Percentiles rank a stretch among this genome's conserved stretches.
These are phyloP conservation scores for Blastocystis sp. DNA, from an alignment of 352 stramenopile genomes.

Conservation along the genomic window DNA sequence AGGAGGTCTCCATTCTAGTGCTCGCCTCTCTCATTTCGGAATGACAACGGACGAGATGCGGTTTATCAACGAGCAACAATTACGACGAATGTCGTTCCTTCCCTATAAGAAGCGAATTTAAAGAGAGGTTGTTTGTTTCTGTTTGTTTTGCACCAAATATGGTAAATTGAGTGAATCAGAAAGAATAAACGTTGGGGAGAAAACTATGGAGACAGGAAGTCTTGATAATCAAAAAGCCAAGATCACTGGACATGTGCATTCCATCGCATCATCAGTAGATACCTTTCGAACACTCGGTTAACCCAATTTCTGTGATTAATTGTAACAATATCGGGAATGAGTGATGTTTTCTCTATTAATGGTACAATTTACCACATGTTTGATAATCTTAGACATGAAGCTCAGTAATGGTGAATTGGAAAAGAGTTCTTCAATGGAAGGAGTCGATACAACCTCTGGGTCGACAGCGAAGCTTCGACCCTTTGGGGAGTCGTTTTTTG, in stretches of 20 bases:
- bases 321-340: slow-evolving; percentile 27
- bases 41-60: slow-evolving; percentile 56
- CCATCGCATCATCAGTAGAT: slow-evolving; percentile 14
- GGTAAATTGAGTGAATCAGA: too few species aligned
- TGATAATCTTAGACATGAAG: slow-evolving; percentile 36
- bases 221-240: slow-evolving; percentile 10
- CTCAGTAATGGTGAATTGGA: slow-evolving; percentile 4
- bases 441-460: neutral
- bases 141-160: slow-evolving; percentile 21
- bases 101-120: slow-evolving; percentile 59
- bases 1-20: slow-evolving; percentile 12
- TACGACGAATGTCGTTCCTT: slow-evolving; percentile 30
- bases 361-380: neutral
- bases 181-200: too few species aligned
- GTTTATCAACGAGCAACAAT: slow-evolving; percentile 61
- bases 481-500: slow-evolving; percentile 18
- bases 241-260: slow-evolving; percentile 55
- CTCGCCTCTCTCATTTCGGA: slow-evolving; percentile 44
- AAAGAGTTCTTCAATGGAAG: neutral
- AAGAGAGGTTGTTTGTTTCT: neutral
- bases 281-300: neutral
- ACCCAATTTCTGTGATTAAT: slow-evolving; percentile 12
- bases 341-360: slow-evolving; percentile 51
- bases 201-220: neutral
- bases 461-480: neutral